Conservation (phyloP, 1,139 yeast genomes). For the Suhomyces bribrorum region DNA sequence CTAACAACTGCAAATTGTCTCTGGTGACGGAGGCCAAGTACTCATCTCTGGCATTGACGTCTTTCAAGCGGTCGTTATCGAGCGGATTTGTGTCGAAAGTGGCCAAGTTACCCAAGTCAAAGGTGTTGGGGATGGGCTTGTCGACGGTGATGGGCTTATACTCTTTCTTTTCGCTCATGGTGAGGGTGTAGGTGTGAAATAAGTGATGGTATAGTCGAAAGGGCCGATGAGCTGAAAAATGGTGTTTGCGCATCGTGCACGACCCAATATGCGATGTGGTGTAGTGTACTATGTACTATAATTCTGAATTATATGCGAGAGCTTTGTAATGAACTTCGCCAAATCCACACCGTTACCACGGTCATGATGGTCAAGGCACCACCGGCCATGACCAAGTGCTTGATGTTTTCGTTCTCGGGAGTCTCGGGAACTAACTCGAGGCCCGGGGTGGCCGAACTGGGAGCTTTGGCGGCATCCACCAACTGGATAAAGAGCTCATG, state of each 20-base stretch:
- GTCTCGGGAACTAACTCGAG: slow-evolving; percentile 67
- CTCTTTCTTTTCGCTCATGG: slow-evolving; percentile 18
- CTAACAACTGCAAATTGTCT: slow-evolving; percentile 87
- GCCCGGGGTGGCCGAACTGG: slow-evolving; percentile 79
- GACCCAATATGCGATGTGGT: slow-evolving; percentile 1
- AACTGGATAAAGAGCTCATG: slow-evolving; percentile 83
- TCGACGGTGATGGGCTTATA: slow-evolving; percentile 80
- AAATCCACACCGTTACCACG: slow-evolving; percentile 59
- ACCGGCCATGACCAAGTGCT: slow-evolving; percentile 57
- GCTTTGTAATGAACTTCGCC: slow-evolving; percentile 48
- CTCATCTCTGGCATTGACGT: slow-evolving; percentile 58
- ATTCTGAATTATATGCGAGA: slow-evolving; percentile 13
- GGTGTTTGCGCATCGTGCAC: slow-evolving; percentile 6
- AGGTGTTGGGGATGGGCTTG: slow-evolving; percentile 81
- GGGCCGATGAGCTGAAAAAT: slow-evolving; percentile 9
- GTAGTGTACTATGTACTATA: not conserved
- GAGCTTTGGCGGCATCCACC: slow-evolving; percentile 84
- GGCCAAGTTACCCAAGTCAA: slow-evolving; percentile 84
- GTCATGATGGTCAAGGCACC: slow-evolving; percentile 68
- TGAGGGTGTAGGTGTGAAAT: not conserved
- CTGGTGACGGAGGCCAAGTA: slow-evolving; percentile 72
- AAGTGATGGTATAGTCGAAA: not conserved
- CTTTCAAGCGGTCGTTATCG: slow-evolving; percentile 55
- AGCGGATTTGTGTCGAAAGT: slow-evolving; percentile 86
- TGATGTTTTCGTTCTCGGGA: slow-evolving; percentile 45